Conservation (phyloP, 164 flowering plant species). For the Warburgia ugandensis region DNA sequence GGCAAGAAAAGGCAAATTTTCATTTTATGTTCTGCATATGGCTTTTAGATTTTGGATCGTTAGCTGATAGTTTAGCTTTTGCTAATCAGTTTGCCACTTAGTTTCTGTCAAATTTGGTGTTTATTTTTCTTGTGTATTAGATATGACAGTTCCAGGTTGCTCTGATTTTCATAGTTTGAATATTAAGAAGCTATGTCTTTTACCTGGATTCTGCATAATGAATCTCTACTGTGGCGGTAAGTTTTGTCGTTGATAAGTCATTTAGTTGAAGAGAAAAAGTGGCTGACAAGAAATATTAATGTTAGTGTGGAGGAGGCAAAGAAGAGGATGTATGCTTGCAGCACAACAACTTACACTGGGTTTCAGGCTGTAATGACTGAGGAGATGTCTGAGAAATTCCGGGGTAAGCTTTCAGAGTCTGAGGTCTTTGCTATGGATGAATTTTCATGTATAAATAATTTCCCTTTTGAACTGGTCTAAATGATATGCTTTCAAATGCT, state of each 20-base stretch:
- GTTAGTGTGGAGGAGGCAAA: slow-evolving; percentile 87
- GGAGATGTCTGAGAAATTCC: slow-evolving; percentile 73
- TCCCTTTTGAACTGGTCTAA: too few species aligned
- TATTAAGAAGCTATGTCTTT: too few species aligned
- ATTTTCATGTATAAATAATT: background rate
- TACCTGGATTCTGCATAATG: background rate
- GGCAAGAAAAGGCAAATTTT: too few species aligned
- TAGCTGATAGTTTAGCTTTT: too few species aligned
- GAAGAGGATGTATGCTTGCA: slow-evolving; percentile 81
- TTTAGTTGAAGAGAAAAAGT: background rate
- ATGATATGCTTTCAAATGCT: background rate
- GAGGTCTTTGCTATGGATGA: background rate
- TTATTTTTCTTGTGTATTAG: too few species aligned
- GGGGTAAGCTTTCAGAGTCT: slow-evolving; percentile 27
- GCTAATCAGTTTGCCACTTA: too few species aligned
- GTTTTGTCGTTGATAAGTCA: background rate
- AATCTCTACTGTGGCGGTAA: background rate
- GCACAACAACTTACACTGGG: slow-evolving; percentile 84
- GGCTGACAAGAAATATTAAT: background rate
- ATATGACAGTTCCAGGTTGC: too few species aligned
- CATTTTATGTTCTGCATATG: too few species aligned
- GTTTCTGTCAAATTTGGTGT: too few species aligned
- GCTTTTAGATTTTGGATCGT: too few species aligned
- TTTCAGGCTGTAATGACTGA: slow-evolving; percentile 83
- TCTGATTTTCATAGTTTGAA: too few species aligned